phyloP scores from a whole-genome alignment of 2,329 filamentous ascomycete genomes.

The Botrytis byssoidea region DNA sequence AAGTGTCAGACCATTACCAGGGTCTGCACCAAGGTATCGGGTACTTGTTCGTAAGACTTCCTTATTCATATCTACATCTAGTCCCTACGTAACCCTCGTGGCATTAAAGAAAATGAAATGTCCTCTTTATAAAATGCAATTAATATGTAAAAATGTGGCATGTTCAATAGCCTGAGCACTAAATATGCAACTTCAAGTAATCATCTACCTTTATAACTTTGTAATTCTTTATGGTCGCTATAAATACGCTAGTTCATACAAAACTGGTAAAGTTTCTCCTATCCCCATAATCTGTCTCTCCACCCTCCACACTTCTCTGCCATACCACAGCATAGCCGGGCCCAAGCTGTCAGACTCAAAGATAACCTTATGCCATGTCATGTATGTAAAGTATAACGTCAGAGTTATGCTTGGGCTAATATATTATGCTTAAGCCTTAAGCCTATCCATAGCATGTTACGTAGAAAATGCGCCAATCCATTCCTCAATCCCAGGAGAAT shows the following conservation, averaged over 20 bases:
- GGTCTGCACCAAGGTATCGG: not conserved
- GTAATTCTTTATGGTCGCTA: not conserved
- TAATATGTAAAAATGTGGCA: not conserved
- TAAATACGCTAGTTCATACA: not conserved
- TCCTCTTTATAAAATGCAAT: not conserved
- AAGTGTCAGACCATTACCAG: not conserved
- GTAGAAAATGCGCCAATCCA: slow-evolving; percentile 9
- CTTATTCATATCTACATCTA: not conserved
- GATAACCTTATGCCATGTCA: not conserved
- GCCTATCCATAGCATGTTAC: slow-evolving; percentile 5
- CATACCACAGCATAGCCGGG: not conserved
- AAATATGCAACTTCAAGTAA: not conserved
- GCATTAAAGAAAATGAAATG: not conserved
- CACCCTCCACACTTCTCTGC: not conserved
- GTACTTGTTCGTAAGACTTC: not conserved
- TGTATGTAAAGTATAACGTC: slow-evolving; percentile 4
- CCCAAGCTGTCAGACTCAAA: not conserved
- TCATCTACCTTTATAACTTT: not conserved
- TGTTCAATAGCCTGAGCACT: not conserved
- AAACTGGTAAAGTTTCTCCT: not conserved
- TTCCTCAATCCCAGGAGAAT: not conserved
- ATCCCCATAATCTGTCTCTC: not conserved
- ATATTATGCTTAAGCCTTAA: slow-evolving; percentile 1
- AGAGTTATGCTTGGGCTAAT: not conserved
- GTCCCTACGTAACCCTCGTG: not conserved